These are phyloP conservation scores for Citrus cavaleriei DNA, from an alignment of 345 rosid species.

Conservation along the genomic window DNA sequence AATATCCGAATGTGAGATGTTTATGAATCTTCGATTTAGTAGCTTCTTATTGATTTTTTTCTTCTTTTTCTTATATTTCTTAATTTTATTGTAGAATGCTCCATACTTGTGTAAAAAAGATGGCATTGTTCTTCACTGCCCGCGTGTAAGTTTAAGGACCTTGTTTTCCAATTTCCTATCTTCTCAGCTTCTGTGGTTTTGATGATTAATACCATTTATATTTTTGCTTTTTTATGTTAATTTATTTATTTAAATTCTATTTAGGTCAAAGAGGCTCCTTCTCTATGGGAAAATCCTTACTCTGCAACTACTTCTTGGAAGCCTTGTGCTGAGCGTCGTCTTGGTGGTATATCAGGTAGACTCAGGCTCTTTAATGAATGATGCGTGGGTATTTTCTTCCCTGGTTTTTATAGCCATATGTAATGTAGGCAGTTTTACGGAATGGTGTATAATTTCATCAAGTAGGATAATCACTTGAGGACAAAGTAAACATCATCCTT, in stretches of 20 bases:
- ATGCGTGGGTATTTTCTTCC: not conserved
- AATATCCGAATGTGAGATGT: not conserved
- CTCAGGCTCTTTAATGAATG: not conserved
- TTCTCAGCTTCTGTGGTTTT: not conserved
- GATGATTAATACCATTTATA: not conserved
- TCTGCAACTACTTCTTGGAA: slow-evolving; percentile 99
- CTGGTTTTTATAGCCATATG: not conserved
- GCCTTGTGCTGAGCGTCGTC: slow-evolving; percentile 95
- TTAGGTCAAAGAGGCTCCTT: slow-evolving; percentile 89
- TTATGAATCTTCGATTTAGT: not conserved
- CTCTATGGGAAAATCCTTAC: slow-evolving; percentile 94
- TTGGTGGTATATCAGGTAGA: slow-evolving; percentile 75
- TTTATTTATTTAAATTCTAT: not conserved
- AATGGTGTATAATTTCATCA: not conserved
- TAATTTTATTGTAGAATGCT: slow-evolving; percentile 47
- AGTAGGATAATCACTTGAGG: not conserved
- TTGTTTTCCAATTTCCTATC: not conserved
- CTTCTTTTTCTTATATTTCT: not conserved
- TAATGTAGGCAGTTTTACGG: not conserved
- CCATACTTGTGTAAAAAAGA: slow-evolving; percentile 93
- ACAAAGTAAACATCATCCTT: not conserved
- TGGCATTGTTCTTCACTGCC: slow-evolving; percentile 94
- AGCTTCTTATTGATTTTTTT: not conserved
- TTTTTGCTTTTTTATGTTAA: not conserved
- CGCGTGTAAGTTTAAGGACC: slow-evolving; percentile 57